These are phyloP conservation scores for Trichoderma atroviride DNA, from an alignment of 2,329 filamentous ascomycete species.

Conservation along the genomic window DNA sequence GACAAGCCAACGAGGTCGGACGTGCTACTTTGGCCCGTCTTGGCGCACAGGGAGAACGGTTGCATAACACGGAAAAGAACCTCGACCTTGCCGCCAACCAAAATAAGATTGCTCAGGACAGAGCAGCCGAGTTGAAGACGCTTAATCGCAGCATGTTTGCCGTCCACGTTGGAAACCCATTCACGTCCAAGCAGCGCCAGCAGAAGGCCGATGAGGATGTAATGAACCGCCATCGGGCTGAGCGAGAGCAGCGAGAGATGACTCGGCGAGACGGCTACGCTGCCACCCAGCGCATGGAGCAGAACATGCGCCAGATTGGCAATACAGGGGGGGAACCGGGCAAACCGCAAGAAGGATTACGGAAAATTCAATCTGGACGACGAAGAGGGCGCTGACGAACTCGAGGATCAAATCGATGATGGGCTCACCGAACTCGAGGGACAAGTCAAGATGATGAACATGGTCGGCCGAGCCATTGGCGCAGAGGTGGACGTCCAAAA, in stretches of 20 bases:
- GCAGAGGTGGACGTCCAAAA: slow-evolving; percentile 78
- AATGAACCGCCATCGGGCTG: slow-evolving; percentile 67
- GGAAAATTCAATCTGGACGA: slow-evolving; percentile 78
- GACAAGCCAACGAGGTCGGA: slow-evolving; percentile 58
- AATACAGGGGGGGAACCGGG: slow-evolving; percentile 34
- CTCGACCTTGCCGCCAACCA: slow-evolving; percentile 78
- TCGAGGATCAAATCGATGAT: slow-evolving; percentile 59
- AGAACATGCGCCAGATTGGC: slow-evolving; percentile 49
- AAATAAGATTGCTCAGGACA: slow-evolving; percentile 75
- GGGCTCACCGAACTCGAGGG: slow-evolving; percentile 66
- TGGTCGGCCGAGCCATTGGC: slow-evolving; percentile 72
- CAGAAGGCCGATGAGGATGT: slow-evolving; percentile 68
- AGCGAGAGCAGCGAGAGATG: slow-evolving; percentile 66
- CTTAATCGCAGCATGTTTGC: slow-evolving; percentile 92
- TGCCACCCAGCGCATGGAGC: slow-evolving; percentile 58
- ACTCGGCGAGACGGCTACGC: slow-evolving; percentile 57
- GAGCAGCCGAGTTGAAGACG: slow-evolving; percentile 79
- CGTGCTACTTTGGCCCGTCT: slow-evolving; percentile 72
- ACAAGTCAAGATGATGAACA: slow-evolving; percentile 72
- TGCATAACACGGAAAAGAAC: slow-evolving; percentile 82
- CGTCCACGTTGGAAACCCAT: slow-evolving; percentile 74
- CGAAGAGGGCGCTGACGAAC: slow-evolving; percentile 56
- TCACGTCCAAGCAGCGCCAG: slow-evolving; percentile 69
- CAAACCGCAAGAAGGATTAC: slow-evolving; percentile 46
- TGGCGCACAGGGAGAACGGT: slow-evolving; percentile 75